Evolutionary conservation across 2,329 filamentous ascomycete species (phyloP).

Genomic region (Fusarium sp.): DNA sequence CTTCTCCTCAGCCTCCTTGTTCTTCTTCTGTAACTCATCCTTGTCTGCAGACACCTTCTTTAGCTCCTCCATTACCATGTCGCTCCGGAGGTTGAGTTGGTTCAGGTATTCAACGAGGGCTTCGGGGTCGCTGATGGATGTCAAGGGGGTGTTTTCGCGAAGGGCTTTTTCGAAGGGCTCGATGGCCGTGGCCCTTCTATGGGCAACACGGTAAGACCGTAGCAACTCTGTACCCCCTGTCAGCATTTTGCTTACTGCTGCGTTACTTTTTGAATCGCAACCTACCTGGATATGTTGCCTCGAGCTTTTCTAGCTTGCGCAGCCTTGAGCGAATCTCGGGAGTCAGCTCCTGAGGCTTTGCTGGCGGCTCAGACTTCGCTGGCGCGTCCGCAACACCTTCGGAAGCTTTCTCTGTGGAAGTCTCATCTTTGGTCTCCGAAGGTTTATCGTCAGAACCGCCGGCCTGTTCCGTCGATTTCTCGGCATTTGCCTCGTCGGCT

Average conservation of each 20-base stretch:
- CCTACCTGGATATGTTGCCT: conserved; percentile 83
- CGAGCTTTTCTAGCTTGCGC: conserved; percentile 87
- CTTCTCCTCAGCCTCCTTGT: conserved; percentile 71
- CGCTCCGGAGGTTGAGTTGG: conserved; percentile 82
- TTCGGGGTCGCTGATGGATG: conserved; percentile 84
- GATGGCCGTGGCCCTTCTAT: conserved; percentile 83
- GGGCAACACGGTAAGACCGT: conserved; percentile 89
- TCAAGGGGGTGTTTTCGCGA: conserved; percentile 89
- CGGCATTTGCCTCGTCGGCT: conserved; percentile 47
- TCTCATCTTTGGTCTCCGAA: conserved; percentile 26
- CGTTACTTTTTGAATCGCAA: background rate
- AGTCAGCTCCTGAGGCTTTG: conserved; percentile 64
- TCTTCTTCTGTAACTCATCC: conserved; percentile 78
- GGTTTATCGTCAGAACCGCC: conserved; percentile 36
- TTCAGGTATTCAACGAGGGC: conserved; percentile 89
- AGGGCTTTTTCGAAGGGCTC: conserved; percentile 92
- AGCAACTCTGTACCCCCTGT: conserved; percentile 67
- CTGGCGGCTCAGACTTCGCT: conserved; percentile 24
- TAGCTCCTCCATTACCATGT: conserved; percentile 93
- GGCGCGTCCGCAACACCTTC: conserved; percentile 28
- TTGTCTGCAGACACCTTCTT: conserved; percentile 85
- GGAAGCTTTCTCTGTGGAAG: conserved; percentile 34
- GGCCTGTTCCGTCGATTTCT: conserved; percentile 24
- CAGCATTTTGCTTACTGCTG: background rate
- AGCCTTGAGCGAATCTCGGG: conserved; percentile 78